phyloP scores from a whole-genome alignment of 495 filamentous ascomycete species.

The Podospora conica region DNA sequence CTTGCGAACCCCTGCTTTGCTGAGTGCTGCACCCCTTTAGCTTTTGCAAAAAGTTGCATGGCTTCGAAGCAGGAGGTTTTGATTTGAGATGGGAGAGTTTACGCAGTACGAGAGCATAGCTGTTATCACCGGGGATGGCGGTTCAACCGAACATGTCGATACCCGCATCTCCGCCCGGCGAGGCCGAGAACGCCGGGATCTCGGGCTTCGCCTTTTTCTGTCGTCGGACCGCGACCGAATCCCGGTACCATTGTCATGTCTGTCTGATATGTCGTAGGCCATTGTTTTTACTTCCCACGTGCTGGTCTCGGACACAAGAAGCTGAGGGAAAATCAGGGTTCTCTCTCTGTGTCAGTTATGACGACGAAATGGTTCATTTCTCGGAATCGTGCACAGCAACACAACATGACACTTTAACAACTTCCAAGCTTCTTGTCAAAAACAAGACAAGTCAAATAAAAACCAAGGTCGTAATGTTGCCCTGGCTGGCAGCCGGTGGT shows the following conservation, averaged over 20 bases:
- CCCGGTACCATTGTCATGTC: not conserved
- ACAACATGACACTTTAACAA: not conserved
- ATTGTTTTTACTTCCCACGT: not conserved
- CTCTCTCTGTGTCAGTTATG: not conserved
- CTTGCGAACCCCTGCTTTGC: constrained; percentile 2
- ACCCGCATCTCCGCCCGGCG: not conserved
- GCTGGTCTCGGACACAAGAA: not conserved
- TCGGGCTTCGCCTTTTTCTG: not conserved
- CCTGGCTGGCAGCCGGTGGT: not conserved
- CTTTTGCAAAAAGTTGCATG: not conserved
- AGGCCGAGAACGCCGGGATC: not conserved
- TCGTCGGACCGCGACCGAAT: not conserved
- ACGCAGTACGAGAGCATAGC: not conserved
- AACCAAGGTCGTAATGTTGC: not conserved
- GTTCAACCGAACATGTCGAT: not conserved
- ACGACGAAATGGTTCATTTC: not conserved
- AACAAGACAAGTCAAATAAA: not conserved
- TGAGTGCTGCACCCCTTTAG: not conserved
- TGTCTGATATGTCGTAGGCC: not conserved
- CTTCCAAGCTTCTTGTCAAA: not conserved
- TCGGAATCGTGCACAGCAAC: not conserved
- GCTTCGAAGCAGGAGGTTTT: not conserved
- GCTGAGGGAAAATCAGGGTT: not conserved
- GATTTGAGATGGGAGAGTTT: not conserved
- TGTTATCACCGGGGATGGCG: not conserved